A percentile compares a stretch with the other conserved stretches of the same genome.
phyloP scores from a whole-genome alignment of 352 stramenopile species.

The Phytophthora colocasiae region DNA sequence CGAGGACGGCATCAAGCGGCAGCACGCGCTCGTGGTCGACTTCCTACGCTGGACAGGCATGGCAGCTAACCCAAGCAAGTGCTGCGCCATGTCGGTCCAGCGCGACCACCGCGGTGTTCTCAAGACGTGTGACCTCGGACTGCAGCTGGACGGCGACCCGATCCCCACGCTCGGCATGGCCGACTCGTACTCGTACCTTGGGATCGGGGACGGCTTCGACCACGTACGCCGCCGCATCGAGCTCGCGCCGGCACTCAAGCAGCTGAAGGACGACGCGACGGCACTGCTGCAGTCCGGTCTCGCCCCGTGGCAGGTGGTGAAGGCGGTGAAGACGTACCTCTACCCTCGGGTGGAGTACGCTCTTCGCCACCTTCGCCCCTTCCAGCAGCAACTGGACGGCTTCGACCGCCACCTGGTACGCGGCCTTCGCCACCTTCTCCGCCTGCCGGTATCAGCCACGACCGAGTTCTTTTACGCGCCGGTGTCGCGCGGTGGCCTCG shows the following conservation, averaged over 20 bases:
- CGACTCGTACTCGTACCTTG: conserved; percentile 1
- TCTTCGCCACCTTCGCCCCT: conserved; percentile 6
- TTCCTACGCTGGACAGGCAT: conserved; percentile 20
- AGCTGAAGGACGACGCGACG: conserved; percentile 1
- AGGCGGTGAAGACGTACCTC: conserved; percentile 21
- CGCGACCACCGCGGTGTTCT: neutral
- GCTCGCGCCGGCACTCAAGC: neutral
- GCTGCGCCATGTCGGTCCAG: neutral
- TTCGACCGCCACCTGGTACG: conserved; percentile 6
- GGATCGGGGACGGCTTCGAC: conserved; percentile 4
- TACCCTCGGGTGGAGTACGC: conserved; percentile 9
- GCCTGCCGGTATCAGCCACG: conserved; percentile 2
- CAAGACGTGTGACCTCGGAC: neutral
- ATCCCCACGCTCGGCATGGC: neutral
- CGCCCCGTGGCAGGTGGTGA: conserved; percentile 15
- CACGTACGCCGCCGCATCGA: conserved; percentile 1
- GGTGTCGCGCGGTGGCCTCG: conserved; percentile 8
- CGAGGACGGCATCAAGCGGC: conserved; percentile 14
- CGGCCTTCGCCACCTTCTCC: conserved; percentile 10
- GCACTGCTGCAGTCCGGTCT: conserved; percentile 1
- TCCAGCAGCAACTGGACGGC: neutral
- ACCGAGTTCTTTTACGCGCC: conserved; percentile 20
- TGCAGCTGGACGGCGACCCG: neutral
- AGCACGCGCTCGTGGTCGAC: conserved; percentile 2
- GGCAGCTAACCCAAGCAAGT: conserved; percentile 5